These are phyloP conservation scores for Cladobotryum protrusum DNA, from an alignment of 2,329 filamentous ascomycete species.

Conservation along the genomic window DNA sequence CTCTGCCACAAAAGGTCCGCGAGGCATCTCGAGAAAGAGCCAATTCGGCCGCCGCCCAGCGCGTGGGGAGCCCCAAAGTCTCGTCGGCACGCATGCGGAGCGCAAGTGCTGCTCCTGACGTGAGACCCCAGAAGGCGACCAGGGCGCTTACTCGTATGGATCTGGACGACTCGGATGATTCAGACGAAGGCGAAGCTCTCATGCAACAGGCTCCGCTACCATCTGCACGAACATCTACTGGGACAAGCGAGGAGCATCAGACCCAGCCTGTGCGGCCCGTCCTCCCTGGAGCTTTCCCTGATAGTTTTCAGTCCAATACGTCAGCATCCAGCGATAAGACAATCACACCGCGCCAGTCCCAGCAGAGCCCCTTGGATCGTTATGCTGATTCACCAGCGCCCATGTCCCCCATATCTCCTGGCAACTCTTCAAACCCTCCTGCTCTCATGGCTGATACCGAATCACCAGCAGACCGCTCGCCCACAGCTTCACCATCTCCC, in stretches of 20 bases:
- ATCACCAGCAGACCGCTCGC: constrained; percentile 61
- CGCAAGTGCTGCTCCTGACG: constrained; percentile 34
- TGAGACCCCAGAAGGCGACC: constrained; percentile 44
- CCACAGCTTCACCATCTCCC: constrained; percentile 58
- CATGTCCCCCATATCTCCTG: constrained; percentile 17
- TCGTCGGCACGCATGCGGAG: constrained; percentile 15
- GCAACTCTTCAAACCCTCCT: constrained; percentile 48
- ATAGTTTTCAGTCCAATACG: constrained; percentile 31
- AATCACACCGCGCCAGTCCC: constrained; percentile 17
- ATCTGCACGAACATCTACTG: constrained; percentile 13
- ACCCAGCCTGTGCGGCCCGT: constrained; percentile 25
- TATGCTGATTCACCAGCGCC: not conserved
- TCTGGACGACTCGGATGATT: constrained; percentile 64
- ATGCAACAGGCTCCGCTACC: constrained; percentile 21
- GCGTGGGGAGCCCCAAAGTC: constrained; percentile 21
- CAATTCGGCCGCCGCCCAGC: constrained; percentile 29
- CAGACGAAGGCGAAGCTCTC: constrained; percentile 39
- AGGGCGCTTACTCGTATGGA: constrained; percentile 55
- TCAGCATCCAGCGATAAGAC: constrained; percentile 29
- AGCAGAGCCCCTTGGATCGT: constrained; percentile 18
- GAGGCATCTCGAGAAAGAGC: constrained; percentile 26
- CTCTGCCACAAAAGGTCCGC: constrained; percentile 19
- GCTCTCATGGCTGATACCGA: constrained; percentile 65
- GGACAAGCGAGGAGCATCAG: constrained; percentile 15
- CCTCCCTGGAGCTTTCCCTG: constrained; percentile 35